Conservation (phyloP, 78 protist species). For the Cavenderia fasciculata region DNA sequence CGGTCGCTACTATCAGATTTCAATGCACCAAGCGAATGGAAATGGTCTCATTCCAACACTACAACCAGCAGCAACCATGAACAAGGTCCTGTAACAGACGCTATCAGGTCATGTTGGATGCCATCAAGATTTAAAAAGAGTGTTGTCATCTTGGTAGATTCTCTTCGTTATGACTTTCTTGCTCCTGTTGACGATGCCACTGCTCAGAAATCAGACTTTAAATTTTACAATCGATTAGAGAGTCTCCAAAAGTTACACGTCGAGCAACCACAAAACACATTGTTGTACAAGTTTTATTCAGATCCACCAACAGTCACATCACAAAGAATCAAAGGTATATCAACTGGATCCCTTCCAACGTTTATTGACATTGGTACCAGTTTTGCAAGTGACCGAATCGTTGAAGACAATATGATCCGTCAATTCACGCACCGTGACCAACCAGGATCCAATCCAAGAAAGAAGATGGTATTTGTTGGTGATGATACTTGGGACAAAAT, state of each 20-base stretch:
- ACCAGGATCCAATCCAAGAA: neutral
- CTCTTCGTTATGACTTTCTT: neutral
- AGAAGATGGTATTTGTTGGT: neutral
- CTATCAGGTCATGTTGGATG: too few species aligned
- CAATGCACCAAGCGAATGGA: neutral
- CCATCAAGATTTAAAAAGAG: neutral
- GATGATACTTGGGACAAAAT: neutral
- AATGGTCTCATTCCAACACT: too few species aligned
- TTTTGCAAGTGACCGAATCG: neutral
- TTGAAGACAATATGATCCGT: neutral
- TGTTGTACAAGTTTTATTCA: neutral
- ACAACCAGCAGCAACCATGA: too few species aligned
- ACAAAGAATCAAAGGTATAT: neutral
- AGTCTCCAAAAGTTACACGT: neutral
- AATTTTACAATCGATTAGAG: neutral
- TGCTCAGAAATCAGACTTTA: neutral
- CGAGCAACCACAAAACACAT: neutral
- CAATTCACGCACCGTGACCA: neutral
- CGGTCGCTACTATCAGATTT: neutral
- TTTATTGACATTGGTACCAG: neutral
- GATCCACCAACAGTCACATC: neutral
- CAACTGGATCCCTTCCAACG: neutral
- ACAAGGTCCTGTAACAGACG: too few species aligned
- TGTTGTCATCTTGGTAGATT: neutral
- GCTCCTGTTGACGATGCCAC: neutral